Percentiles rank a stretch among this genome's conserved stretches.
Evolutionary conservation across 2,329 filamentous ascomycete genomes (phyloP).

Genomic region (Ramularia endophylla): DNA sequence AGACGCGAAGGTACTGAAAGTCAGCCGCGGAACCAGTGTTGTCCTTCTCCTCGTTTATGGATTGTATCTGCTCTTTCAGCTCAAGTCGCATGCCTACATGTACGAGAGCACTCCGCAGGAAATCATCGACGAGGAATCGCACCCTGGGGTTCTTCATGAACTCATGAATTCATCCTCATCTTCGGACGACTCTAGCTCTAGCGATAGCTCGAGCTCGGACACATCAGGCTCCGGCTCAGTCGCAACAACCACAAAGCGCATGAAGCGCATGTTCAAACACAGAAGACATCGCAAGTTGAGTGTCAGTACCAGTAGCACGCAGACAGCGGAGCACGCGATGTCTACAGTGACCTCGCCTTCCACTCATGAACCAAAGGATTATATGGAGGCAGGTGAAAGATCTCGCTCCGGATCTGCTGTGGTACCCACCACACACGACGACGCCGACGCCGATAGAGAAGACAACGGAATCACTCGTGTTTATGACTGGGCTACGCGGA

Average conservation of each 20-base stretch:
- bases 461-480: conserved; percentile 20
- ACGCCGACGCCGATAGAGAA: conserved; percentile 52
- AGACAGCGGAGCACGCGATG: conserved; percentile 35
- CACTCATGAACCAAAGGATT: conserved; percentile 31
- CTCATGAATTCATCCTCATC: conserved; percentile 68
- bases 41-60: conserved; percentile 76
- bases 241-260: conserved; percentile 63
- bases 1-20: conserved; percentile 67
- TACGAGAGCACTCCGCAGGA: conserved; percentile 90
- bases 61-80: conserved; percentile 80
- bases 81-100: conserved; percentile 87
- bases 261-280: conserved; percentile 64
- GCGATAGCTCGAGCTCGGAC: conserved; percentile 49
- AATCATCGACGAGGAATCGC: conserved; percentile 85
- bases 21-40: conserved; percentile 85
- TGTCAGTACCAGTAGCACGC: conserved; percentile 62
- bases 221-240: conserved; percentile 55
- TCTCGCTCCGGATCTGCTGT: conserved; percentile 34
- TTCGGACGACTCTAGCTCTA: conserved; percentile 46
- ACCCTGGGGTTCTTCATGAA: conserved; percentile 75
- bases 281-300: conserved; percentile 73
- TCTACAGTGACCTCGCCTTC: conserved; percentile 43
- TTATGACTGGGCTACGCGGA: conserved; percentile 18
- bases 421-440: conserved; percentile 46
- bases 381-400: conserved; percentile 31